Evolutionary conservation across 2,329 filamentous ascomycete genomes (phyloP).

Genomic region (Fusarium sp.): DNA sequence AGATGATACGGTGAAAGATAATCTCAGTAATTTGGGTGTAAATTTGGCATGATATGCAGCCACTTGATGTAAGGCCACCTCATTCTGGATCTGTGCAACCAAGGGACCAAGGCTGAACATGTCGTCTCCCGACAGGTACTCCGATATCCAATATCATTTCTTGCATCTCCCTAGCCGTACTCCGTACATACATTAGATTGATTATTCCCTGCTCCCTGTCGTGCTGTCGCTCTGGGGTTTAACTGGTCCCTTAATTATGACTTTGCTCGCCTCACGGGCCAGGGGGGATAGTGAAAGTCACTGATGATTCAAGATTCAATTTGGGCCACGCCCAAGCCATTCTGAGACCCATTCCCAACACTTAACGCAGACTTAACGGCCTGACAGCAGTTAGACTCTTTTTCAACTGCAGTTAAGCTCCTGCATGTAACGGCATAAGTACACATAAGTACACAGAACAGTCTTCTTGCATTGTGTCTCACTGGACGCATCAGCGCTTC

Average conservation of each 20-base stretch:
- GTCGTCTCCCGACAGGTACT: slow-evolving; percentile 12
- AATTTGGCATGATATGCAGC: slow-evolving; percentile 24
- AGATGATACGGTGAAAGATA: background rate
- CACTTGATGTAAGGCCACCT: slow-evolving; percentile 34
- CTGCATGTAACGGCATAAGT: slow-evolving; percentile 3
- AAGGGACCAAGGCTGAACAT: slow-evolving; percentile 1
- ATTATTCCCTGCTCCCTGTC: slow-evolving; percentile 31
- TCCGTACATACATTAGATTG: slow-evolving; percentile 33
- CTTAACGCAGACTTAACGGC: background rate
- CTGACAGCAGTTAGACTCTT: background rate
- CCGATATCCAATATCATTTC: slow-evolving; percentile 28
- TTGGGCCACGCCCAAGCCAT: slow-evolving; percentile 15
- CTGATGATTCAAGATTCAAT: slow-evolving; percentile 31
- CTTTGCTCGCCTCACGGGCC: slow-evolving; percentile 43
- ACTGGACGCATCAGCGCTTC: slow-evolving; percentile 34
- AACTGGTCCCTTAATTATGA: slow-evolving; percentile 37
- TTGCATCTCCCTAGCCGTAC: slow-evolving; percentile 34
- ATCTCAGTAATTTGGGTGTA: background rate
- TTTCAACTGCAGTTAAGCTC: slow-evolving; percentile 1
- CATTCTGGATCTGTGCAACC: slow-evolving; percentile 2
- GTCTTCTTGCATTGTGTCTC: slow-evolving; percentile 41
- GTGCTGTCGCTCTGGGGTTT: slow-evolving; percentile 36
- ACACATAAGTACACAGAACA: slow-evolving; percentile 8
- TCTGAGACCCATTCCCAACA: slow-evolving; percentile 21
- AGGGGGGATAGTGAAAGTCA: slow-evolving; percentile 30